Base-by-base conservation (phyloP, 1,284 basidiomycete genomes). In the Apiotrichum brassicae region DNA sequence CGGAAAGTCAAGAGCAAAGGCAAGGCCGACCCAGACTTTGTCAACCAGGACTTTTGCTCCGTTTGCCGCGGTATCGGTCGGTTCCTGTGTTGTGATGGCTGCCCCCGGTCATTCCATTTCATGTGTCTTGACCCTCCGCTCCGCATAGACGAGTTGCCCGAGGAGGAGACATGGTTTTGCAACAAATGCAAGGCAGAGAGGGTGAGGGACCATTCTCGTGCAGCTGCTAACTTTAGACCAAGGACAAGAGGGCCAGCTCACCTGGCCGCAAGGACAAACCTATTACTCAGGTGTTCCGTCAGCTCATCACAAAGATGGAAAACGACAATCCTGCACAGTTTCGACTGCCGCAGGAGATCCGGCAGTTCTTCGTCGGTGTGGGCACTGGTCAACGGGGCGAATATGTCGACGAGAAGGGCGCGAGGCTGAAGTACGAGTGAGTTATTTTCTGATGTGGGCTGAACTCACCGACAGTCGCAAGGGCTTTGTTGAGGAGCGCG, bases 61-160 rank as follows among this genome's bases (percentile, higher is more conserved):
- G 82, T 88, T 2, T 97, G 94, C 73, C 81, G 84, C 24, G 78
- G 78, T 13, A 75, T 76, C 43, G 80, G 80, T 24, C 87, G 92
- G 49, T 77, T 93, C 53, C 81, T 94, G 9, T 97, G 97, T 71
- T 99, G 94, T 73, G 94, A 98, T 69, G 92, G 93, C 13, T 99
- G 95, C 69, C 89, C 94, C 26, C 79, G 87, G 57, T 90, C 91
- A 20, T 99, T 97, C 72, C 94, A 99, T 74, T 83, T 97, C 54
- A 84, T 85, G 80, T 99, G 94, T 72, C 81, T 98, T 62, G 87
- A 97, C 68, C 94, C 94, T 36, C 94, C 94, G 20, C 81, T 97
- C 75, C 87, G 93, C 59, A 78, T 84, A 46, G 80, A 86, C 61
- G 91, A 97, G 63, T 76, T 88, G 38, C 83, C 84, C 46, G 85